phyloP scores from a whole-genome alignment of 352 stramenopile species.

The Aphanomyces stellatus region DNA sequence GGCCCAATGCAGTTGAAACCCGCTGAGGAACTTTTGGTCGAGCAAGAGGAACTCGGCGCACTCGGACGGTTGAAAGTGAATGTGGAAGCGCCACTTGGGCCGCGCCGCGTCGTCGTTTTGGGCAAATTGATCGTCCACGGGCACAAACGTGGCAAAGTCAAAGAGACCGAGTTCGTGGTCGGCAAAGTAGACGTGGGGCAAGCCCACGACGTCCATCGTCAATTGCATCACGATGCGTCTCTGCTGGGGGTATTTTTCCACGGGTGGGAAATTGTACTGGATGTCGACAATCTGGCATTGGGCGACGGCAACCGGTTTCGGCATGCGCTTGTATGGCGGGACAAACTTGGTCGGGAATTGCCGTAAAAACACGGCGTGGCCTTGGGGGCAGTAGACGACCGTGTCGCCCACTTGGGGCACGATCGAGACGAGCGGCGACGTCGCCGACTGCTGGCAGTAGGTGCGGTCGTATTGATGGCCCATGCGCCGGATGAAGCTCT shows the following conservation, averaged over 20 bases:
- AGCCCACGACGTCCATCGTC: slow-evolving; percentile 48
- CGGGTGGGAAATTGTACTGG: slow-evolving; percentile 61
- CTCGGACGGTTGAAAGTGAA: slow-evolving; percentile 69
- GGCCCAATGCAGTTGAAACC: slow-evolving; percentile 61
- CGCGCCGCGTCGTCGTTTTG: slow-evolving; percentile 33
- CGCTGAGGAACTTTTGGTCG: slow-evolving; percentile 71
- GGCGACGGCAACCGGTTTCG: slow-evolving; percentile 43
- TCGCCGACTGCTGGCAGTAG: slow-evolving; percentile 10
- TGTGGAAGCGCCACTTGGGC: slow-evolving; percentile 43
- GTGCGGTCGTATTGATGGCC: slow-evolving; percentile 11
- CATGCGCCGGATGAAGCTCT: slow-evolving; percentile 14
- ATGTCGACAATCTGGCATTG: slow-evolving; percentile 72
- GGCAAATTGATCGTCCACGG: slow-evolving; percentile 51
- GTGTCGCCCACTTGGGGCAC: slow-evolving; percentile 74
- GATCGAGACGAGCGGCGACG: slow-evolving; percentile 39
- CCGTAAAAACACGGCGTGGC: slow-evolving; percentile 43
- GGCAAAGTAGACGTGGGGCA: slow-evolving; percentile 33
- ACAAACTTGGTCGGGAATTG: slow-evolving; percentile 28
- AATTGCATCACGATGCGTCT: slow-evolving; percentile 67
- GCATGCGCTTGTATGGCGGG: slow-evolving; percentile 43
- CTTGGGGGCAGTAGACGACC: slow-evolving; percentile 74
- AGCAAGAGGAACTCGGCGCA: slow-evolving; percentile 79
- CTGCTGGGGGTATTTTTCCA: slow-evolving; percentile 44
- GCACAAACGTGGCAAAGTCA: slow-evolving; percentile 53
- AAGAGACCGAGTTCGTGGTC: slow-evolving; percentile 30